These are phyloP conservation scores for Chaetomiaceae sp. DNA, from an alignment of 2,329 filamentous ascomycete genomes.

Conservation along the genomic window DNA sequence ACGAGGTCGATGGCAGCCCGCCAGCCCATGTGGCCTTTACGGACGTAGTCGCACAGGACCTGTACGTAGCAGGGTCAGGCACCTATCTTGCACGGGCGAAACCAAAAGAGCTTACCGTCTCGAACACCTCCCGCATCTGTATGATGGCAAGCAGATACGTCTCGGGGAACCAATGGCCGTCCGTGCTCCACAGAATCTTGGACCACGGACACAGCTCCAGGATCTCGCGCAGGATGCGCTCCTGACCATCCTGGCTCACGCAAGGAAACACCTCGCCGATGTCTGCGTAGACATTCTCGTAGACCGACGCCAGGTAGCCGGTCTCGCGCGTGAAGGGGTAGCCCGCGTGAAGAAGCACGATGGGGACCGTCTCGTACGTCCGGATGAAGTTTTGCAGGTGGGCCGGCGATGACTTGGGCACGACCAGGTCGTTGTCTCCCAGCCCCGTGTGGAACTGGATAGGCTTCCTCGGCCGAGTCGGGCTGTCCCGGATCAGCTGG, in stretches of 20 bases:
- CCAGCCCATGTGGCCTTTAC: slow-evolving; percentile 54
- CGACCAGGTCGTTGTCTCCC: slow-evolving; percentile 70
- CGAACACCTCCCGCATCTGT: slow-evolving; percentile 65
- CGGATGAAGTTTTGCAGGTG: slow-evolving; percentile 69
- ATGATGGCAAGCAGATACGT: slow-evolving; percentile 67
- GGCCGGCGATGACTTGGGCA: slow-evolving; percentile 65
- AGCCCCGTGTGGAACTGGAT: slow-evolving; percentile 80
- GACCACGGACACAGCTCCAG: slow-evolving; percentile 68
- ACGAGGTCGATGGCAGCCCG: slow-evolving; percentile 58
- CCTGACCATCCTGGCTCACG: slow-evolving; percentile 69
- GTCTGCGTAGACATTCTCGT: slow-evolving; percentile 75
- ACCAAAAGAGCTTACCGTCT: slow-evolving; percentile 44
- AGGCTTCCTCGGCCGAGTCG: slow-evolving; percentile 53
- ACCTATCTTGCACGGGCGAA: not conserved
- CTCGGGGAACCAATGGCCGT: slow-evolving; percentile 74
- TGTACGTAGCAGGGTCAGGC: slow-evolving; percentile 28
- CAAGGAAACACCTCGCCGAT: slow-evolving; percentile 78
- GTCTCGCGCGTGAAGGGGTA: slow-evolving; percentile 77
- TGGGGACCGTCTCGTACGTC: slow-evolving; percentile 60
- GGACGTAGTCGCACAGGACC: slow-evolving; percentile 61
- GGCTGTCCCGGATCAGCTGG: slow-evolving; percentile 45
- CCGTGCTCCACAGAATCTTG: slow-evolving; percentile 74
- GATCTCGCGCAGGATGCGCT: slow-evolving; percentile 61
- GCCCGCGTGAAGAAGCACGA: slow-evolving; percentile 72
- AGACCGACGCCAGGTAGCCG: slow-evolving; percentile 70